These are phyloP conservation scores for Backusella westeae DNA, from an alignment of 192 early-diverging fungal genomes.

Conservation along the genomic window DNA sequence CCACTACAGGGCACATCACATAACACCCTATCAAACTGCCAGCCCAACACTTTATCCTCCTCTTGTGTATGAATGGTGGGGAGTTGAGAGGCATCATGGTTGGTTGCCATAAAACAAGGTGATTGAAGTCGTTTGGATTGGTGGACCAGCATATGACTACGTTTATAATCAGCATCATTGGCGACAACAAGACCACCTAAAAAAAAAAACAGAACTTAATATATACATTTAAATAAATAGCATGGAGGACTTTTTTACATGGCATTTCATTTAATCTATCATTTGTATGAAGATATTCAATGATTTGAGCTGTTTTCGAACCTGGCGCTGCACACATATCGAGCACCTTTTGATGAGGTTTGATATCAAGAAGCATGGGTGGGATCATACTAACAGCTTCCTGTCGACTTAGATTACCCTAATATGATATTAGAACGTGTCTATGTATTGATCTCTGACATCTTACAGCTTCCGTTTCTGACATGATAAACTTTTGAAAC, in stretches of 20 bases:
- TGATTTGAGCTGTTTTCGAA: slow-evolving; percentile 93
- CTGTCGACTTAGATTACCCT: slow-evolving; percentile 94
- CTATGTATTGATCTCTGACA: background rate
- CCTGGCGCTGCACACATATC: slow-evolving; percentile 99
- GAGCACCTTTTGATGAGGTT: slow-evolving; percentile 71
- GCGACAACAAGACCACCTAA: slow-evolving; percentile 84
- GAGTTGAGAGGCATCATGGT: slow-evolving; percentile 91
- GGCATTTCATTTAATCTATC: slow-evolving; percentile 51
- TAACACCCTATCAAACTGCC: slow-evolving; percentile 93
- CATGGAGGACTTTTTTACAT: slow-evolving; percentile 26
- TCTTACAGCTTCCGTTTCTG: slow-evolving; percentile 86
- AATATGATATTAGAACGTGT: background rate
- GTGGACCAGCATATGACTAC: slow-evolving; percentile 91
- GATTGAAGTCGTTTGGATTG: slow-evolving; percentile 93
- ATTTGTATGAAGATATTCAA: slow-evolving; percentile 74
- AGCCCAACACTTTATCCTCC: background rate
- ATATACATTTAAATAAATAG: background rate
- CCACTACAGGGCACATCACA: slow-evolving; percentile 98
- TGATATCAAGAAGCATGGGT: slow-evolving; percentile 83
- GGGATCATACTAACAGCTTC: slow-evolving; percentile 99
- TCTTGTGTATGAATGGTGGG: slow-evolving; percentile 59
- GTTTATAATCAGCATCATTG: slow-evolving; percentile 91
- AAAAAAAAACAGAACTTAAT: background rate
- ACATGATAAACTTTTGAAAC: slow-evolving; percentile 93
- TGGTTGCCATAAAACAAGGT: slow-evolving; percentile 90